Evolutionary conservation across 306 rosid genomes (phyloP), one percentile per base, ranked within the genome.

Genomic region (Quercus mongolica): DNA sequence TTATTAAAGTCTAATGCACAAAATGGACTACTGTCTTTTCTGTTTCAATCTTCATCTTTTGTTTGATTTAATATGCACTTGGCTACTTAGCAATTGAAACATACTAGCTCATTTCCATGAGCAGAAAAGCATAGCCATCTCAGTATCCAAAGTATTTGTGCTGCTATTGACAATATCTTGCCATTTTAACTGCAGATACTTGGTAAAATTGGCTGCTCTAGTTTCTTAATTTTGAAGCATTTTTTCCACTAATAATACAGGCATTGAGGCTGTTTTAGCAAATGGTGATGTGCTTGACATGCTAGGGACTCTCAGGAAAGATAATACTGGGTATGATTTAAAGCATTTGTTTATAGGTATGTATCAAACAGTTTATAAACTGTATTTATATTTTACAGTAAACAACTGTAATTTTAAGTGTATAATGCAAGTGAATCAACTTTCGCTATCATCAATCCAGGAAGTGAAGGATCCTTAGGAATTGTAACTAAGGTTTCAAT

Each of bases 381-480:
- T 75, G 76, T 73, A 28, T 8, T 67, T 5, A 33, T 74, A 61
- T n/a, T 74, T 70, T 75, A 69, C 73, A 57, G 68, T 59, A 56
- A 25, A 57, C 72, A 79, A 72, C 82, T 54, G 31, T 49, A 35
- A 51, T 3, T 23, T 74, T 59, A 19, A 38, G 62, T n/a, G 55
- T 33, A 14, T 49, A 25, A 62, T 71, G 5, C 74, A 58, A 71
- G 79, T 73, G 84, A 28, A 26, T 76, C 74, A 55, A 76, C 78
- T 41, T 52, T 35, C 69, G 73, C 76, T 78, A 79, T 77, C 51
- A 76, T 56, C 75, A 69, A 70, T 88, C 85, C 75, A 95, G 99
- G 99, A 71, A 95, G 99, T 86, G 99, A 95, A 90, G 99, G 99
- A 83, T 88, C 99, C 78, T 86, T 95, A 87, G 98, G 99, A 87